A percentile compares a stretch with the other conserved stretches of the same genome.
Evolutionary conservation across 192 early-diverging fungal species (phyloP).

Genomic region (Podila epicladia): DNA sequence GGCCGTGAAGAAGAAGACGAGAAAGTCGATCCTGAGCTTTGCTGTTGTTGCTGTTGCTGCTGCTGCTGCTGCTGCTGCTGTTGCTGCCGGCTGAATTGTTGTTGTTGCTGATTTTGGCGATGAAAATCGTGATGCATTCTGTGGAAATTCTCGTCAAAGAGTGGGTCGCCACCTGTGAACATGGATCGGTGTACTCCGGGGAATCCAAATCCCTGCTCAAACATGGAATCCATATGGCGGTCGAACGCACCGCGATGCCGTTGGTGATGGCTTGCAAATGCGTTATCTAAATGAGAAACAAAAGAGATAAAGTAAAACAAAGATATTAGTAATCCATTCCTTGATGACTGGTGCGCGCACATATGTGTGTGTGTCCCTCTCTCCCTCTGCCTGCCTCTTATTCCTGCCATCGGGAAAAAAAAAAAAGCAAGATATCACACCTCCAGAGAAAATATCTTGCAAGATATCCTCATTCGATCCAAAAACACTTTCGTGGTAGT

Average conservation of each 20-base stretch:
- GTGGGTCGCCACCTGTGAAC: background rate
- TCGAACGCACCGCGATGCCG: conserved; percentile 16
- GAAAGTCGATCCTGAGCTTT: conserved; percentile 1
- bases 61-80: background rate
- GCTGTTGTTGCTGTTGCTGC: background rate
- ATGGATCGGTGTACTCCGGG: conserved; percentile 5
- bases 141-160: background rate
- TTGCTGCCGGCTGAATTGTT: background rate
- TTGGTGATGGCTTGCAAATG: conserved; percentile 28
- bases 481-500: background rate
- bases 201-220: background rate
- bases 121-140: background rate
- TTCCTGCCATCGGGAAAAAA: background rate
- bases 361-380: too few species aligned
- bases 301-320: background rate
- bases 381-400: background rate
- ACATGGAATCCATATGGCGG: conserved; percentile 25
- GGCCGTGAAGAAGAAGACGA: conserved; percentile 8
- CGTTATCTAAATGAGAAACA: background rate
- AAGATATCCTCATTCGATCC: conserved; percentile 7
- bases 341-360: too few species aligned
- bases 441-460: conserved; percentile 7
- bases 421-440: background rate
- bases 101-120: background rate
- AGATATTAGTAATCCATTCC: background rate